Evolutionary conservation across 2,329 filamentous ascomycete genomes (phyloP).

Genomic region (Zarea fungicola): DNA sequence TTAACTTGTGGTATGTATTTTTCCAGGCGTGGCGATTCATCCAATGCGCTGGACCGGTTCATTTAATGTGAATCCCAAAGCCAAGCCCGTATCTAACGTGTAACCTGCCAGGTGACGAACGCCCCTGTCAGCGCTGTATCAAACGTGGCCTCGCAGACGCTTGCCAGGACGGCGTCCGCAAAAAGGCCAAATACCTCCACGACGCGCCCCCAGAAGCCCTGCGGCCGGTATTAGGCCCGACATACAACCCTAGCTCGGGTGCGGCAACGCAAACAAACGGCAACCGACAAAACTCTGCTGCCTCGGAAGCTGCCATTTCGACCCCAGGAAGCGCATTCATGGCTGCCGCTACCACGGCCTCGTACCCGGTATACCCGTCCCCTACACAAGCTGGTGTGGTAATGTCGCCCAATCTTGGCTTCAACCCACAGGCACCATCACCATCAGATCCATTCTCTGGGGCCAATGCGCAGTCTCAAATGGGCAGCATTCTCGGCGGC

Average conservation of each 20-base stretch:
- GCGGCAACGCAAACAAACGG: slow-evolving; percentile 41
- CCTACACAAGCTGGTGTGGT: slow-evolving; percentile 39
- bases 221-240: slow-evolving; percentile 74
- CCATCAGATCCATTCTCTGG: slow-evolving; percentile 67
- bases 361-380: slow-evolving; percentile 47
- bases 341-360: slow-evolving; percentile 38
- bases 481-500: slow-evolving; percentile 44
- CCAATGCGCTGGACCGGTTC: too few species aligned
- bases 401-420: slow-evolving; percentile 47
- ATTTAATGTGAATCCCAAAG: background rate
- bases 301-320: slow-evolving; percentile 38
- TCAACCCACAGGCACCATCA: slow-evolving; percentile 65
- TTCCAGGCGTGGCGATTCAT: too few species aligned
- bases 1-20: slow-evolving; percentile 86
- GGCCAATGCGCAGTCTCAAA: slow-evolving; percentile 41
- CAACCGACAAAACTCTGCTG: slow-evolving; percentile 40
- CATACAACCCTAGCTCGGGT: slow-evolving; percentile 54
- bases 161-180: slow-evolving; percentile 93
- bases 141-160: slow-evolving; percentile 86
- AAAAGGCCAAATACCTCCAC: slow-evolving; percentile 98
- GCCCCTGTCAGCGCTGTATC: slow-evolving; percentile 89
- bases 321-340: slow-evolving; percentile 42
- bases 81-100: slow-evolving; percentile 23
- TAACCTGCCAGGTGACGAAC: slow-evolving; percentile 70
- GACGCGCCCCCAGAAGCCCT: slow-evolving; percentile 88